phyloP scores from a whole-genome alignment of 768 basidiomycete genomes.

The Mycena galericulata region DNA sequence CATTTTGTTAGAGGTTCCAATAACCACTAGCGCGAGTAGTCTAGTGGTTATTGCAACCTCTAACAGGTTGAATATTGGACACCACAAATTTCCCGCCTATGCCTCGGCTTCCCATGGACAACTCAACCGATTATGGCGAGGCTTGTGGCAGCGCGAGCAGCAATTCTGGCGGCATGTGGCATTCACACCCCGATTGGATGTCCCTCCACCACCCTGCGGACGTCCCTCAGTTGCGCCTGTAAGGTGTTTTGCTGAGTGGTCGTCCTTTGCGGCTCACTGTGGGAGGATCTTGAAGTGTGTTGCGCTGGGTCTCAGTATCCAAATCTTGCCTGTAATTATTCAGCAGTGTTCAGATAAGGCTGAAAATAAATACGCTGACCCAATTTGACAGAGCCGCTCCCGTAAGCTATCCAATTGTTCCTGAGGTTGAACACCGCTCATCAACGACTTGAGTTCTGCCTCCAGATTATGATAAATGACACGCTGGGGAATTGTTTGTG shows the following conservation, averaged over 20 bases:
- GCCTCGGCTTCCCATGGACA: background rate
- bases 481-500: background rate
- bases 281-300: constrained; percentile 1
- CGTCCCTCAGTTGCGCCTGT: background rate
- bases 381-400: too few relatives aligned
- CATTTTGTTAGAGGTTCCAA: too few relatives aligned
- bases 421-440: background rate
- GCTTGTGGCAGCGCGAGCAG: background rate
- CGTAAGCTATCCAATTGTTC: background rate
- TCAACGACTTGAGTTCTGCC: background rate
- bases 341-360: background rate
- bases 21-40: too few relatives aligned
- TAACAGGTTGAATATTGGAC: too few relatives aligned
- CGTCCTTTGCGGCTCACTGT: background rate
- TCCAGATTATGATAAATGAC: background rate
- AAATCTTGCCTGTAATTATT: background rate
- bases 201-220: background rate
- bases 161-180: background rate
- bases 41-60: too few relatives aligned
- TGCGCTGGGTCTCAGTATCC: background rate
- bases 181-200: background rate
- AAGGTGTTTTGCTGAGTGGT: background rate
- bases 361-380: background rate
- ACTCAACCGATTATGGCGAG: background rate
- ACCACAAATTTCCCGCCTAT: background rate